Base-by-base conservation (phyloP, 2,329 filamentous ascomycete species). In the Pestalotiopsis sp. region DNA sequence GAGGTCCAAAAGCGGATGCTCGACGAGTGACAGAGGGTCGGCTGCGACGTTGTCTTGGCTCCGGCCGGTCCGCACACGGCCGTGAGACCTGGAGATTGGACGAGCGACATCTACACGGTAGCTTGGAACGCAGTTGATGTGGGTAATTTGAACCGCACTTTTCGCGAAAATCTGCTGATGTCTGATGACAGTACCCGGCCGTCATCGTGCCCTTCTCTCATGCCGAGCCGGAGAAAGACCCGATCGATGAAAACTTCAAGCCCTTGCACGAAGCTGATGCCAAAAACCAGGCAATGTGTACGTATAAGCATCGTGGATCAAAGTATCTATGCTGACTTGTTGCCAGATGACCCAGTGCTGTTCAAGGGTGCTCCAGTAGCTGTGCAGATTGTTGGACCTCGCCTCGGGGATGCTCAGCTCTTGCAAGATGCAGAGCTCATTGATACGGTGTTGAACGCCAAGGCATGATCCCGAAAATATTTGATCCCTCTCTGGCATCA, bases 61-160 rank as follows among this genome's bases (percentile, higher is more conserved):
- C 77, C 76, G 0, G 75, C 71, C 14, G 78, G 78, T 27, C 74
- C 78, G 13, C 75, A 79, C 63, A 77, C 76, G 4, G 77, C 78
- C 14, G 76, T 78, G 5, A 59, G 71, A 49, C 78, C 78, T 1
- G 76, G 74, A 23, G 73, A 79, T 36, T 81, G 79, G 78, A 76
- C 72, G 11, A 76, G 73, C 49, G 78, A 79, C 66, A 74, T 73
- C 25, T 81, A 80, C 67, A 81, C 79, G 0, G 78, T 80, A 25
- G 73, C 73, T 65, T 79, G 78, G 78, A 80, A 80, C 69, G 75
- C 76, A 17, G 71, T 74, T n/a, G 79, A 80, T 72, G 77, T 78
- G 69, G 67, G 76, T 69, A 27, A 0, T 12, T 31, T 20, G 2
- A 4, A 2, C 31, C 3, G 17, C 14, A 20, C 1, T 25, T 68